A percentile compares a stretch with the other conserved stretches of the same genome.
Evolutionary conservation across 2,329 filamentous ascomycete species (phyloP).

Genomic region (Aphanoascus verrucosus): DNA sequence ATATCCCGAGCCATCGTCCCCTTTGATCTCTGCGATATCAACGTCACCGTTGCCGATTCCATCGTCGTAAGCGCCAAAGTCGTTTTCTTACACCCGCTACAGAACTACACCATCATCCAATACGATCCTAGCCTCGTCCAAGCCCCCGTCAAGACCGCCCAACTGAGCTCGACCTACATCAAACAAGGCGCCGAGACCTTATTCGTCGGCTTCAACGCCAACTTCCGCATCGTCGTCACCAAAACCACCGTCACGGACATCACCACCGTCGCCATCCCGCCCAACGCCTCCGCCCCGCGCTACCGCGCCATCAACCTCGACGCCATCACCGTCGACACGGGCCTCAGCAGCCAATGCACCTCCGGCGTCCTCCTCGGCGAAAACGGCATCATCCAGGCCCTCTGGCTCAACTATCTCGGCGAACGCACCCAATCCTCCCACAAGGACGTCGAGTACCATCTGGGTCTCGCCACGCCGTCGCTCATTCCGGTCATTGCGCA

Average conservation of each 20-base stretch:
- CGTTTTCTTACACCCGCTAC: conserved; percentile 87
- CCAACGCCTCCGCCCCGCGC: conserved; percentile 79
- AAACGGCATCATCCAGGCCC: conserved; percentile 82
- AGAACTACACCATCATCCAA: conserved; percentile 92
- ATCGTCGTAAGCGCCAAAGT: conserved; percentile 91
- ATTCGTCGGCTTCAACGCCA: conserved; percentile 97
- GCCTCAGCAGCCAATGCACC: conserved; percentile 78
- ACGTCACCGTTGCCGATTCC: conserved; percentile 89
- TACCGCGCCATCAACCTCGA: conserved; percentile 94
- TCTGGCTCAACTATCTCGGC: conserved; percentile 95
- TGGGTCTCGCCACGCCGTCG: conserved; percentile 80
- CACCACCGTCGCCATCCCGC: conserved; percentile 90
- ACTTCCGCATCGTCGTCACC: conserved; percentile 82
- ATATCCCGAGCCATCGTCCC: conserved; percentile 91
- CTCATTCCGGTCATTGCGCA: conserved; percentile 79
- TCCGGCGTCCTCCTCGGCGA: conserved; percentile 84
- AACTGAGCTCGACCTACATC: conserved; percentile 67
- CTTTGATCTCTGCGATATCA: conserved; percentile 93
- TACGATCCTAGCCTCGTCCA: conserved; percentile 92
- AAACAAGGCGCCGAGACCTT: conserved; percentile 90
- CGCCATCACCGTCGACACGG: conserved; percentile 93
- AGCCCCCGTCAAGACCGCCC: conserved; percentile 82
- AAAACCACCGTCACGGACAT: conserved; percentile 95
- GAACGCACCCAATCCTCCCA: conserved; percentile 68
- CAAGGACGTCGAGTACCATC: conserved; percentile 91